Evolutionary conservation across 2,329 filamentous ascomycete genomes (phyloP).

Genomic region (Sphaerostilbella broomeana): DNA sequence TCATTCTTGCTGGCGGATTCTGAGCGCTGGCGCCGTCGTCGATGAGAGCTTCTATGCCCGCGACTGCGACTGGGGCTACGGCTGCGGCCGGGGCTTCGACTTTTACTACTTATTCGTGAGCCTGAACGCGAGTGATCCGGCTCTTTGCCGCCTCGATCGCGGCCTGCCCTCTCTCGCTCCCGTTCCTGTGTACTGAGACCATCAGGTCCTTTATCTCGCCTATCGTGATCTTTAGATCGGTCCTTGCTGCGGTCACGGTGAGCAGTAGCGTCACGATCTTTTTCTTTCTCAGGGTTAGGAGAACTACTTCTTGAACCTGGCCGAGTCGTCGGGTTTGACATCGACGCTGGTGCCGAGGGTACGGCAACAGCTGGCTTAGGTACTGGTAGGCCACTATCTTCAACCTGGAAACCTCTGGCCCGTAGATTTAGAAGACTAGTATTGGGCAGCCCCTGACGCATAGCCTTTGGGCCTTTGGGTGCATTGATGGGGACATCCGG

Average conservation of each 20-base stretch:
- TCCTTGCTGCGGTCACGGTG: constrained; percentile 32
- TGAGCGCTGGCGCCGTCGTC: constrained; percentile 51
- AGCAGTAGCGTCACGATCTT: constrained; percentile 26
- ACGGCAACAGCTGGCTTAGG: constrained; percentile 12
- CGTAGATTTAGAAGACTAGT: constrained; percentile 64
- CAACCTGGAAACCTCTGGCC: constrained; percentile 44
- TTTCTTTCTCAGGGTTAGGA: constrained; percentile 31
- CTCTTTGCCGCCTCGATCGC: constrained; percentile 16
- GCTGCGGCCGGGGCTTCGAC: constrained; percentile 26
- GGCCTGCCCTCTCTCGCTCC: constrained; percentile 5
- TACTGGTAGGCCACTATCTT: constrained; percentile 33
- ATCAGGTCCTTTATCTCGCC: constrained; percentile 19
- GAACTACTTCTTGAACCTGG: constrained; percentile 44
- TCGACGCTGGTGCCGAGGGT: constrained; percentile 10
- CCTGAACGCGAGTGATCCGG: constrained; percentile 27
- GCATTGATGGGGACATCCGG: constrained; percentile 58
- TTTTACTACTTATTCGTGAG: constrained; percentile 28
- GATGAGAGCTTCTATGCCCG: constrained; percentile 41
- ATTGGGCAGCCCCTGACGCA: constrained; percentile 83
- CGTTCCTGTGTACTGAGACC: constrained; percentile 15
- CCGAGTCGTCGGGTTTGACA: constrained; percentile 16
- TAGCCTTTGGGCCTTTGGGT: constrained; percentile 88
- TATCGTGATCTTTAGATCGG: constrained; percentile 21
- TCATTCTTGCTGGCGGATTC: constrained; percentile 43
- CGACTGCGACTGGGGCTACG: constrained; percentile 36